Base-by-base conservation (phyloP, 129 eudicot species). In the Kitagawia praeruptora region DNA sequence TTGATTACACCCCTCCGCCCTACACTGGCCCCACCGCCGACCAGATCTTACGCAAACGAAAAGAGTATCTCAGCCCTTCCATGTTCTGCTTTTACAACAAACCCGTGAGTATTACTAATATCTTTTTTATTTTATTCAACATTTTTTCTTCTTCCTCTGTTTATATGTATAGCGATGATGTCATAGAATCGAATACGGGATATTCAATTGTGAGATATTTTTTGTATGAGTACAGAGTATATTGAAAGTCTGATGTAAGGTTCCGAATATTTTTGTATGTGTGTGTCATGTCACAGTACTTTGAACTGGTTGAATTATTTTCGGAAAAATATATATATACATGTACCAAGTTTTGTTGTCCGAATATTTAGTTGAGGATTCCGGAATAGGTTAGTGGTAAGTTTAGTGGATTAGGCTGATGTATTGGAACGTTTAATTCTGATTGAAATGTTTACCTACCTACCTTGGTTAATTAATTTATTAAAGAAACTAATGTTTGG, bases 1-100 rank as follows among this genome's bases (percentile, higher is more conserved):
- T 91, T 75, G 88, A 89, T 76, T 91, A 93, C 86, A 34, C 96
- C 45, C 97, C 98, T 54, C 97, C 98, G 74, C 84, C 88, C 31
- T 93, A 93, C 86, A 66, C 75, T 14, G 98, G 98, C 5, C 97
- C 98, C 77, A 79, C 88, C 34, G 85, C 91, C 73, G 88, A 80
- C 11, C 88, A 93, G 63, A 93, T 93, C 79, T 40, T 89, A 54
- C 73, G 66, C 37, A 93, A 93, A 77, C 87, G 98, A 2, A 89
- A 89, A 48, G 87, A 91, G 81, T 91, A 76, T 77, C 98, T 93
- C 80, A 93, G 91, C 76, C 98, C 98, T 80, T 87, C 98, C 72
- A 91, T 93, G 91, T 89, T 91, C 79, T 84, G 79, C 84, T 87
- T 93, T 83, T 91, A 91, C 81, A 87, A 88, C 8, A 79, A 91